phyloP scores from a whole-genome alignment of 2,329 filamentous ascomycete species.

The Westerdykella sp. region DNA sequence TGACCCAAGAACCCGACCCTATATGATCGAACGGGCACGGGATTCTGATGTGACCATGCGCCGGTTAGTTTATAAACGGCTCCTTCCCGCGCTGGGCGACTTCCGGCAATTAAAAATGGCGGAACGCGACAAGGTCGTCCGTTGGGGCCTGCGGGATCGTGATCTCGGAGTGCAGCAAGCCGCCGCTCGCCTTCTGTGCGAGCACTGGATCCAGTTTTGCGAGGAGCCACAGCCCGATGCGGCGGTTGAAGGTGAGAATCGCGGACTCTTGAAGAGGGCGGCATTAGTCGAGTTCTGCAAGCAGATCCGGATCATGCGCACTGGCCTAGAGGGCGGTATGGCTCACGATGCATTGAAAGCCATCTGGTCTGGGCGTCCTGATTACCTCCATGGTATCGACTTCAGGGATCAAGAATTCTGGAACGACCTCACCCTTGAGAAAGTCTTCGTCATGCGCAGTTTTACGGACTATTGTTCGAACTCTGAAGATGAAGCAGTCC shows the following conservation, averaged over 20 bases:
- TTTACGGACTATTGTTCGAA: conserved; percentile 89
- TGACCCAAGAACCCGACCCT: conserved; percentile 67
- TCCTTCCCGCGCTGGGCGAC: conserved; percentile 84
- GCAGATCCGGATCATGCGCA: conserved; percentile 87
- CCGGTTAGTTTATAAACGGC: conserved; percentile 75
- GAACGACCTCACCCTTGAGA: conserved; percentile 76
- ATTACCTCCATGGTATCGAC: conserved; percentile 65
- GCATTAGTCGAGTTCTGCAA: conserved; percentile 85
- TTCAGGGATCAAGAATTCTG: conserved; percentile 68
- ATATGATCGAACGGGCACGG: conserved; percentile 80
- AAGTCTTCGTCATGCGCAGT: conserved; percentile 81
- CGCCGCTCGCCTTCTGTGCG: conserved; percentile 80
- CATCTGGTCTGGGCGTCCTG: conserved; percentile 89
- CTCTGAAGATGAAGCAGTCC: conserved; percentile 66
- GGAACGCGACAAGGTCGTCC: conserved; percentile 89
- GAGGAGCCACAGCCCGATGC: conserved; percentile 46
- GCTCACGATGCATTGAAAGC: conserved; percentile 90
- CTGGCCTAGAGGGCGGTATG: conserved; percentile 81
- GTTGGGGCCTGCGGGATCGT: conserved; percentile 90
- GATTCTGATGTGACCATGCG: conserved; percentile 82
- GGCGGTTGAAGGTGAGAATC: conserved; percentile 2
- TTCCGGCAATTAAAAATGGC: conserved; percentile 89
- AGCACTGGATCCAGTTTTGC: conserved; percentile 97
- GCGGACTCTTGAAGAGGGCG: conserved; percentile 1
- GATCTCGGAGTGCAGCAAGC: conserved; percentile 93